Evolutionary conservation across 768 basidiomycete genomes (phyloP), one percentile per base, ranked within the genome.

Genomic region (Tulasnella calospora): DNA sequence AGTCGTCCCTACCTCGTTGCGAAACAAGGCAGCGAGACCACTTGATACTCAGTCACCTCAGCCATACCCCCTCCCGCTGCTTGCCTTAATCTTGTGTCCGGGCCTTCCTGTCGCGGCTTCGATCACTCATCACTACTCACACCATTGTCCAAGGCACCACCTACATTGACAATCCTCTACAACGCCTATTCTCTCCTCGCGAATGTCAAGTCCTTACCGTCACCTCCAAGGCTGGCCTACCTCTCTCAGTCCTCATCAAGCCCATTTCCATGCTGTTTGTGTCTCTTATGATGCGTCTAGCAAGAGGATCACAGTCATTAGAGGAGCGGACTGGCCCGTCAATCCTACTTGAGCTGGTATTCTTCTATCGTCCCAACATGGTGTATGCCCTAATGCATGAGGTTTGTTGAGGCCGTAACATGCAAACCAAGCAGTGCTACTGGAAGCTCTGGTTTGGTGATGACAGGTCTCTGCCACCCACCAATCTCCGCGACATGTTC

Each of bases 371-470:
- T 81, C 95, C 96, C 9, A 90, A 92, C 8, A 91, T 91, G 85
- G 95, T 94, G 55, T 98, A 88, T 80, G 92, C 93, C 2, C 96
- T 97, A 33, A 95, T 99, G 81, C 96, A 97, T 82, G 98, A 99
- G 84, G 85, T 97, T 78, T 89, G 90, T 6, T 87, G 89, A 12
- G 93, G 89, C 79, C 91, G 96, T 81, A 99, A 97, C 86, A 87
- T 87, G 77, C 90, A 93, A 80, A 96, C 98, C 86, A 99, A 98
- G 86, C 90, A 93, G 81, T 99, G 98, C 84, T 99, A 99, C 87
- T 99, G 98, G 98, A 92, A 92, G 83, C 86, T 99, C 44, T 99
- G 98, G 98, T 97, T 95, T 83, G 96, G 98, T 46, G 95, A 95
- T 82, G 87, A 93, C 79, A 89, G 92, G 81, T 84, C 84, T 1